Conservation (phyloP, 768 basidiomycete species). For the Antrodiella citrinella region DNA sequence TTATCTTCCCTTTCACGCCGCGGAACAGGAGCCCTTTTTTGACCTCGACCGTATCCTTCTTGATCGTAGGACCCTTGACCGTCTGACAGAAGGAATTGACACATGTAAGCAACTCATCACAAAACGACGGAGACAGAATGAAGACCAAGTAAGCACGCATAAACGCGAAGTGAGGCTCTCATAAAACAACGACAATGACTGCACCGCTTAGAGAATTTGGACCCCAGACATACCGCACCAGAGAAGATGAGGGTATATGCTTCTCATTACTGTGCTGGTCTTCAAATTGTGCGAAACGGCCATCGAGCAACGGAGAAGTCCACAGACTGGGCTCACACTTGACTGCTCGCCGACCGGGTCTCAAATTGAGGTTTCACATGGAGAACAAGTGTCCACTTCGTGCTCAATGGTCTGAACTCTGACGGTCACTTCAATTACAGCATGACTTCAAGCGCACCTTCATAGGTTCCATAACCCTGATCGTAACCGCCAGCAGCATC, state of each 20-base stretch:
- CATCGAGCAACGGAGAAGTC: constrained; percentile 1
- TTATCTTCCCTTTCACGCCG: constrained; percentile 84
- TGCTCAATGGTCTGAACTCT: background rate
- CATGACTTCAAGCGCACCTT: constrained; percentile 84
- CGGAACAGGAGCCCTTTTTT: constrained; percentile 21
- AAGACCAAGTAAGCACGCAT: constrained; percentile 1
- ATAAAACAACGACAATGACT: background rate
- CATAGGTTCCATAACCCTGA: constrained; percentile 60
- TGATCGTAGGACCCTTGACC: constrained; percentile 47
- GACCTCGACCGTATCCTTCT: constrained; percentile 29
- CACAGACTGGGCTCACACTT: constrained; percentile 11
- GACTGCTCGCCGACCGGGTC: constrained; percentile 7
- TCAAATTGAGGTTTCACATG: background rate
- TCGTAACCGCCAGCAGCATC: constrained; percentile 38
- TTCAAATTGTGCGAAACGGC: background rate
- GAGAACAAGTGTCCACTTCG: background rate
- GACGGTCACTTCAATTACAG: constrained; percentile 31
- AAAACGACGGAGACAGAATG: constrained; percentile 1
- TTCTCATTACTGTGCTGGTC: background rate
- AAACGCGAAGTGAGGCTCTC: background rate
- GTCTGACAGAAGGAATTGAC: constrained; percentile 47
- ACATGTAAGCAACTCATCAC: constrained; percentile 13
- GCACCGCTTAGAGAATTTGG: background rate
- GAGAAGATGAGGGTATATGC: background rate
- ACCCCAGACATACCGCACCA: background rate